Conservation (phyloP, 2,329 filamentous ascomycete species). For the Penicillium sp. region DNA sequence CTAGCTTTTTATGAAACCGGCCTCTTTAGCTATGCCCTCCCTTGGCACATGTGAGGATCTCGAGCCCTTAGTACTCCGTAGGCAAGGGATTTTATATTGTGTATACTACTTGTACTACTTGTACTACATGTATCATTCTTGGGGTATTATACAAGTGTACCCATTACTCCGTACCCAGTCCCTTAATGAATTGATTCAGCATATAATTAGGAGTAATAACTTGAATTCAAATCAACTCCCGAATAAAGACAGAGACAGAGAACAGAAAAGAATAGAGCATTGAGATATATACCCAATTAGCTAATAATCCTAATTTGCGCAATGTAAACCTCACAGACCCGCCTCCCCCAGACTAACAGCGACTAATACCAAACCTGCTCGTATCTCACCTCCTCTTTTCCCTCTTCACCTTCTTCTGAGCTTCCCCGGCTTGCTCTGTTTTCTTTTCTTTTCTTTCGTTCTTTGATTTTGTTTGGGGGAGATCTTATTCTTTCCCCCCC, state of each 20-base stretch:
- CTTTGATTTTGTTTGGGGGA: constrained; percentile 10
- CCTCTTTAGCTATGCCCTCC: constrained; percentile 2
- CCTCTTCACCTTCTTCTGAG: constrained; percentile 18
- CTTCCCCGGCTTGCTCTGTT: constrained; percentile 12
- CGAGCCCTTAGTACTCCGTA: too few species aligned
- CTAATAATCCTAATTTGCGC: neutral
- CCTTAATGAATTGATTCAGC: too few species aligned
- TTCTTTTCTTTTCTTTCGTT: constrained; percentile 20
- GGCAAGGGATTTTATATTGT: neutral
- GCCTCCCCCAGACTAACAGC: constrained; percentile 25
- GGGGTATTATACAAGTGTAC: too few species aligned
- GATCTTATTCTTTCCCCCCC: constrained; percentile 10
- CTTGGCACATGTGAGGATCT: constrained; percentile 11
- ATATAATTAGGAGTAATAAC: too few species aligned
- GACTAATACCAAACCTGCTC: constrained; percentile 17
- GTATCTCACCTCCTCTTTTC: constrained; percentile 22
- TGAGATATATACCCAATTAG: neutral
- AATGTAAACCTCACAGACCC: constrained; percentile 10
- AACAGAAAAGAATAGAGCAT: neutral
- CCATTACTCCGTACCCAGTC: too few species aligned
- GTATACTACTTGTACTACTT: neutral
- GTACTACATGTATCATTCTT: too few species aligned
- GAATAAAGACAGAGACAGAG: too few species aligned
- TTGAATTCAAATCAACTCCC: too few species aligned
- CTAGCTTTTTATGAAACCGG: constrained; percentile 14